Evolutionary conservation across 768 basidiomycete genomes (phyloP), one percentile per base, ranked within the genome.

Genomic region (Tubosaeta sp.): DNA sequence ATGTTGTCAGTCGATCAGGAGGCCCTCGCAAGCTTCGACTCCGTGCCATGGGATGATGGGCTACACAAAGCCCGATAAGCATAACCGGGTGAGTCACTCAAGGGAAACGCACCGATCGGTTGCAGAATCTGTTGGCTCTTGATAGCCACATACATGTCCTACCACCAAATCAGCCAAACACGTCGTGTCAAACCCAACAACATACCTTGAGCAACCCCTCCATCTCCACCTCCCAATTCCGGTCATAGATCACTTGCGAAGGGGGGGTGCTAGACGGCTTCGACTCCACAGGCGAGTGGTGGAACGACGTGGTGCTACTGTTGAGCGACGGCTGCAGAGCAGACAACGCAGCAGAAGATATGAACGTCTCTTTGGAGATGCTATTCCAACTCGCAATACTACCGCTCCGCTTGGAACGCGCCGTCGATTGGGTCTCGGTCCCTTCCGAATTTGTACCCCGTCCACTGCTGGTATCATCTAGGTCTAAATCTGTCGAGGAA

Each of bases 141-240:
- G 71, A 98, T 85, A 8, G 93, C 86, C 59, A 77, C 81, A 74
- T 94, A 99, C 80, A 99, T 95, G 64, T 99, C 97, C 91, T 95
- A 58, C 17, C 38, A 26, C 32, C 14, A 6, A 22, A 45, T 9
- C 47, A 6, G 48, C 44, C 57, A 53, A 51, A 39, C 50, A 44
- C 17, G 14, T 19, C 22, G 51, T 22, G n/a, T 51, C 33, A 22
- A 31, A 32, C 13, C 16, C 12, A 11, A 27, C 45, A 43, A 38
- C 47, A 37, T 42, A 91, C 92, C 80, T 92, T 95, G 56, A 99
- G 80, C 56, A 91, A 63, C 52, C 59, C 78, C 69, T 97, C 95
- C 79, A 97, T 85, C 51, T 95, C 94, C 12, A 64, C 67, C 65
- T 95, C 92, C 91, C 92, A 95, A 44, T 71, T 78, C 26, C 85